phyloP scores from a whole-genome alignment of 2,329 filamentous ascomycete genomes.

The Metarhizium rileyi region DNA sequence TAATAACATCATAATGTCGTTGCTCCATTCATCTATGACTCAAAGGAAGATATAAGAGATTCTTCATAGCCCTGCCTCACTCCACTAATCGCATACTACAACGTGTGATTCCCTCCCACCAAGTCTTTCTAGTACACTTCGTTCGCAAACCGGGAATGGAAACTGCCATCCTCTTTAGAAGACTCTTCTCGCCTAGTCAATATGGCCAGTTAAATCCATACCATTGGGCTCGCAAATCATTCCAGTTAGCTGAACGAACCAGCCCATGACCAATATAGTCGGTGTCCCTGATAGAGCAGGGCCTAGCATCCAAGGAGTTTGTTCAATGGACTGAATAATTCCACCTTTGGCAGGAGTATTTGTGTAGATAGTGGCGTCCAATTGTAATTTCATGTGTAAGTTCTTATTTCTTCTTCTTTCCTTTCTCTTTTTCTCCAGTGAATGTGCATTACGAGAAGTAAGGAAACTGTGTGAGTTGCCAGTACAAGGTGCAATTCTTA shows the following conservation, averaged over 20 bases:
- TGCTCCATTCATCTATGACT: slow-evolving; percentile 26
- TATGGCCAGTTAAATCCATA: neutral
- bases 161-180: neutral
- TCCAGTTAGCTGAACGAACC: neutral
- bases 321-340: neutral
- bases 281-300: neutral
- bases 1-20: slow-evolving; percentile 14
- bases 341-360: neutral
- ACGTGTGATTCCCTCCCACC: neutral
- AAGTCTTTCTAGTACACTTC: neutral
- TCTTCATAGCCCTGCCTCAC: slow-evolving; percentile 14
- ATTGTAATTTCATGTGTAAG: neutral
- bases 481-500: neutral
- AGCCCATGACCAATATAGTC: neutral
- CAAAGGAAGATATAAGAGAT: slow-evolving; percentile 25
- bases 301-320: neutral
- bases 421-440: neutral
- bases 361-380: neutral
- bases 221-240: neutral
- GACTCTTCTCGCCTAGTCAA: neutral
- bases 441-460: slow-evolving; percentile 5
- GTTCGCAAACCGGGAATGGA: neutral
- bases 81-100: slow-evolving; percentile 4
- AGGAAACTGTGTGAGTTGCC: neutral
- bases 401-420: slow-evolving; percentile 1